Conservation (phyloP, 2,329 filamentous ascomycete genomes). For the Epichloe sibirici region DNA sequence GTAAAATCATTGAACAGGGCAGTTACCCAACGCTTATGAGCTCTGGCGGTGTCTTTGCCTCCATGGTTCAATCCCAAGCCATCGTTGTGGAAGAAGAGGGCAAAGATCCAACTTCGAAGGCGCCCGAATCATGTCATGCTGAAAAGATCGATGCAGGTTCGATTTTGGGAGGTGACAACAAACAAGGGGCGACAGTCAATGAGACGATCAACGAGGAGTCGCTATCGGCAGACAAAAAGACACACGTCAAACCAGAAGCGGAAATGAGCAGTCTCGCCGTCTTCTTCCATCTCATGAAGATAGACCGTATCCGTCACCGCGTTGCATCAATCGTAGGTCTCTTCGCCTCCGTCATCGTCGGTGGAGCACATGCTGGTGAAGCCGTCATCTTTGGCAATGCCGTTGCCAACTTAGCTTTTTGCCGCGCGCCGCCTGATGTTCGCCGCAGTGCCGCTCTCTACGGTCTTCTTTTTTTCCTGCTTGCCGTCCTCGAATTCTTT, state of each 20-base stretch:
- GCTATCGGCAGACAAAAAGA: background rate
- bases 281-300: background rate
- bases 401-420: conserved; percentile 33
- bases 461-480: conserved; percentile 42
- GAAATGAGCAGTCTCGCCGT: background rate
- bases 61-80: background rate
- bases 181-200: background rate
- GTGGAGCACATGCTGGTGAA: conserved; percentile 38
- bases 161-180: background rate
- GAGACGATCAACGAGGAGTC: background rate
- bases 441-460: conserved; percentile 32
- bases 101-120: background rate
- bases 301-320: background rate
- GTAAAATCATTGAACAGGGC: conserved; percentile 8
- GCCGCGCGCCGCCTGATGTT: conserved; percentile 27
- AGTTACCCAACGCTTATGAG: background rate
- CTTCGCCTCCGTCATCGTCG: conserved; percentile 32
- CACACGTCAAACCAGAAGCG: conserved; percentile 18
- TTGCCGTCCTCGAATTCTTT: conserved; percentile 30
- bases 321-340: background rate
- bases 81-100: background rate
- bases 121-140: background rate
- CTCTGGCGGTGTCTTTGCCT: background rate
- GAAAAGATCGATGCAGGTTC: background rate
- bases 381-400: conserved; percentile 38